These are phyloP conservation scores for Fusarium ambrosium DNA, from an alignment of 2,329 filamentous ascomycete species.

Conservation along the genomic window DNA sequence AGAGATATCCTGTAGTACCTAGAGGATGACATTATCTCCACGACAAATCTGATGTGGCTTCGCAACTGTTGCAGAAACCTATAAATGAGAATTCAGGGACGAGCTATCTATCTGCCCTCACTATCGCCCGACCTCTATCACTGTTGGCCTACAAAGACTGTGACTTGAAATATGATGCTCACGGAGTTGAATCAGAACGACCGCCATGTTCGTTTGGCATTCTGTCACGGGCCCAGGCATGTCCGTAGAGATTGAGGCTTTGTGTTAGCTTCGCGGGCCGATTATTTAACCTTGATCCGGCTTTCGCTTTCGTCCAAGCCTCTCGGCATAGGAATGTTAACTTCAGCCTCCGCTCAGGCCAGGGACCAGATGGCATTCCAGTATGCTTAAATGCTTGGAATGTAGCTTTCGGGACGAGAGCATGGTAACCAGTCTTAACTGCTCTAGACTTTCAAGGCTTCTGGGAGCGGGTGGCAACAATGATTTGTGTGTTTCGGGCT, in stretches of 20 bases:
- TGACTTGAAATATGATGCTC: background rate
- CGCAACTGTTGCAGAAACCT: background rate
- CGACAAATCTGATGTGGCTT: background rate
- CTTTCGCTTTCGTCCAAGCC: background rate
- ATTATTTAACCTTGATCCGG: background rate
- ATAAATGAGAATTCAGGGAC: background rate
- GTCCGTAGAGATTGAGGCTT: background rate
- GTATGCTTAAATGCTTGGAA: background rate
- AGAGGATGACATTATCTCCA: background rate
- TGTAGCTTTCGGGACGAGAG: background rate
- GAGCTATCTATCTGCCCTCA: background rate
- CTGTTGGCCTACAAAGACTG: background rate
- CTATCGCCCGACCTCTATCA: background rate
- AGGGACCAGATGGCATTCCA: background rate
- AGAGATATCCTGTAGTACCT: background rate
- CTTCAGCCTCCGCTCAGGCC: background rate
- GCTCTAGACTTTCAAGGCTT: background rate
- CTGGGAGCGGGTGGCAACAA: background rate
- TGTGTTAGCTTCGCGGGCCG: background rate
- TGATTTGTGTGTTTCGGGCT: background rate
- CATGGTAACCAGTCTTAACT: background rate
- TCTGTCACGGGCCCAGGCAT: background rate
- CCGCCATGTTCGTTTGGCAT: background rate
- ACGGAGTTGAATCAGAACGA: background rate
- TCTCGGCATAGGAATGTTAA: background rate